Percentiles rank a stretch among this genome's conserved stretches.
These are phyloP conservation scores for Fraxinus xanthoxyloides DNA, from an alignment of 305 asterid genomes.

Conservation along the genomic window DNA sequence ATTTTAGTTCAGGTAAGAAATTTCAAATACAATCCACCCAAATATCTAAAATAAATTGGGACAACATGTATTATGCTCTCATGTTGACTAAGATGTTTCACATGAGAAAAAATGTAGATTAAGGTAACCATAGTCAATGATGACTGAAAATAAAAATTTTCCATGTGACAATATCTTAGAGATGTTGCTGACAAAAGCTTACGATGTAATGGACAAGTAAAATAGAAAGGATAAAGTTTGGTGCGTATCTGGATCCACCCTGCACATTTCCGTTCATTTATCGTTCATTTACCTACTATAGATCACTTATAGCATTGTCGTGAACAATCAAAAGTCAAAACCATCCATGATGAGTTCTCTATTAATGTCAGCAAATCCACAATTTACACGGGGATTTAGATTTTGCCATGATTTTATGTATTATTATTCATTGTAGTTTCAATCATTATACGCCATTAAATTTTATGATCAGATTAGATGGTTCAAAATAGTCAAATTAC, in stretches of 20 bases:
- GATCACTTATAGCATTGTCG: background rate
- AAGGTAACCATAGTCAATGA: background rate
- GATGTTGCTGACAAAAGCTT: background rate
- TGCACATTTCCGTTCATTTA: background rate
- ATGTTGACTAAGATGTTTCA: background rate
- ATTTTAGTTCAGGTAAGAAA: background rate
- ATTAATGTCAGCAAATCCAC: background rate
- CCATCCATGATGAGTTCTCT: background rate
- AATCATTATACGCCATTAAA: background rate
- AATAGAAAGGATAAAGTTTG: background rate
- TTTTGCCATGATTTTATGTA: background rate
- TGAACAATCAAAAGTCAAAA: background rate
- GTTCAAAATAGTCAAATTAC: background rate
- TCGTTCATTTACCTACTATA: background rate
- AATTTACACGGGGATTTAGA: background rate
- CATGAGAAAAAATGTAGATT: background rate
- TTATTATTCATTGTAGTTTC: background rate
- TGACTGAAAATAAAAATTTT: background rate
- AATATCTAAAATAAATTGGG: background rate
- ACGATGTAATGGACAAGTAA: background rate
- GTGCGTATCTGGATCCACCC: background rate
- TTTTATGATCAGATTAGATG: background rate
- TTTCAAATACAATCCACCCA: background rate
- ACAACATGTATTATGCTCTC: background rate
- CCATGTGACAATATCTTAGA: background rate